Evolutionary conservation across 1,284 basidiomycete genomes (phyloP).

Genomic region (Pascua sp.): DNA sequence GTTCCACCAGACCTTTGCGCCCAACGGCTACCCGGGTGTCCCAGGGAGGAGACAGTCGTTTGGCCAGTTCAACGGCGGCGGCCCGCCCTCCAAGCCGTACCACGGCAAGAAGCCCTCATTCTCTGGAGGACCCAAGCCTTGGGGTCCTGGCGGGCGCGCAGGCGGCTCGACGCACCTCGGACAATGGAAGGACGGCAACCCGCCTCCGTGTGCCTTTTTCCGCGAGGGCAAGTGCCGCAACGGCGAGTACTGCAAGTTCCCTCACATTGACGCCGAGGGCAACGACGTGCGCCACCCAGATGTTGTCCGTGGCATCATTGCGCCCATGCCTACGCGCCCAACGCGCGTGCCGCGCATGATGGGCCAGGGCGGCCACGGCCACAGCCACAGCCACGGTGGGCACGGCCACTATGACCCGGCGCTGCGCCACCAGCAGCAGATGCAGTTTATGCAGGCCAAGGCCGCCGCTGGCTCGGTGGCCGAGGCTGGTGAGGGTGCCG

Average conservation of each 20-base stretch:
- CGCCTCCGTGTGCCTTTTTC: constrained; percentile 49
- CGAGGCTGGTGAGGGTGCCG: constrained; percentile 7
- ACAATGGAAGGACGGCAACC: constrained; percentile 48
- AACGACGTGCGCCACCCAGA: constrained; percentile 49
- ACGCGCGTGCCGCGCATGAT: constrained; percentile 30
- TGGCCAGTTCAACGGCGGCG: constrained; percentile 17
- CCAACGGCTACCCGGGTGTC: constrained; percentile 20
- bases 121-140: constrained; percentile 40
- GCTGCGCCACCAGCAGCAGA: constrained; percentile 29
- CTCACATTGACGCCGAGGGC: constrained; percentile 45
- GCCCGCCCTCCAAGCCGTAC: constrained; percentile 23
- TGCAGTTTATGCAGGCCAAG: constrained; percentile 14
- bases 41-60: constrained; percentile 17
- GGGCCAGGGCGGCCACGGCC: neutral
- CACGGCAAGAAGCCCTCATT: constrained; percentile 48
- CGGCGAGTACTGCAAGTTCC: constrained; percentile 50
- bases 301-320: constrained; percentile 42
- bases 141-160: constrained; percentile 20
- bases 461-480: constrained; percentile 6
- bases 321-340: constrained; percentile 35
- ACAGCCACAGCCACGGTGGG: neutral
- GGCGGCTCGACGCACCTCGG: constrained; percentile 30
- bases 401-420: constrained; percentile 23
- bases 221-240: constrained; percentile 48
- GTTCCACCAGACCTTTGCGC: constrained; percentile 21